Evolutionary conservation across 2,329 filamentous ascomycete species (phyloP).

Genomic region (Capronia americana): DNA sequence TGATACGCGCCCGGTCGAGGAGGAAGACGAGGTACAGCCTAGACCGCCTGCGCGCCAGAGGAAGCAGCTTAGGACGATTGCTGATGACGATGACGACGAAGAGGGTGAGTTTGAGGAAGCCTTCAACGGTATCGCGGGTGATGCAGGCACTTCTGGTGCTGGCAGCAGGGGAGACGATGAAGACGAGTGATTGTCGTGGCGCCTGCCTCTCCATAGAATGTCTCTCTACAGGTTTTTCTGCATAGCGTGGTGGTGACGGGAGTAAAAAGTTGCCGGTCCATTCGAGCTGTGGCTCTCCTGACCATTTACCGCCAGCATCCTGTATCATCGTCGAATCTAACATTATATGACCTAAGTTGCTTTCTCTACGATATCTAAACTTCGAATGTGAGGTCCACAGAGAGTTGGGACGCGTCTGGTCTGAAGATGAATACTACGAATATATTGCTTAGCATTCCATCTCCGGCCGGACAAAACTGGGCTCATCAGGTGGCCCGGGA

Average conservation of each 20-base stretch:
- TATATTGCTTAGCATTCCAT: not conserved
- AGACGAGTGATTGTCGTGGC: not conserved
- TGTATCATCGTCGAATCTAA: not conserved
- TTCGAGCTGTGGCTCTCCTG: not conserved
- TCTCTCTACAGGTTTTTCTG: not conserved
- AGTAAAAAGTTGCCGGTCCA: not conserved
- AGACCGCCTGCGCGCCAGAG: constrained; percentile 35
- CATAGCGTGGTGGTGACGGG: not conserved
- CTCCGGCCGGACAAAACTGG: not conserved
- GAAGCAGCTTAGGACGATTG: constrained; percentile 40
- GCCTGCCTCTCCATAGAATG: not conserved
- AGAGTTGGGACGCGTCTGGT: no score
- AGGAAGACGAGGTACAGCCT: constrained; percentile 29
- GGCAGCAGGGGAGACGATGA: not conserved
- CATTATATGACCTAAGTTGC: not conserved
- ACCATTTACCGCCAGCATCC: not conserved
- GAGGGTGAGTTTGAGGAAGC: constrained; percentile 36
- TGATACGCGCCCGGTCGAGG: constrained; percentile 18
- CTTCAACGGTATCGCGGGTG: constrained; percentile 16
- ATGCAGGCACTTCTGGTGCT: not conserved
- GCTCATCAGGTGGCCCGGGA: not conserved
- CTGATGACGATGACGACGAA: constrained; percentile 41
- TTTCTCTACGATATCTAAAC: not conserved
- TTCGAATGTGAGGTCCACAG: not conserved
- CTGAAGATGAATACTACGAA: not conserved